Percentiles rank a stretch among this genome's conserved stretches.
phyloP scores from a whole-genome alignment of 331 rosid species.

The Acacia concinna region DNA sequence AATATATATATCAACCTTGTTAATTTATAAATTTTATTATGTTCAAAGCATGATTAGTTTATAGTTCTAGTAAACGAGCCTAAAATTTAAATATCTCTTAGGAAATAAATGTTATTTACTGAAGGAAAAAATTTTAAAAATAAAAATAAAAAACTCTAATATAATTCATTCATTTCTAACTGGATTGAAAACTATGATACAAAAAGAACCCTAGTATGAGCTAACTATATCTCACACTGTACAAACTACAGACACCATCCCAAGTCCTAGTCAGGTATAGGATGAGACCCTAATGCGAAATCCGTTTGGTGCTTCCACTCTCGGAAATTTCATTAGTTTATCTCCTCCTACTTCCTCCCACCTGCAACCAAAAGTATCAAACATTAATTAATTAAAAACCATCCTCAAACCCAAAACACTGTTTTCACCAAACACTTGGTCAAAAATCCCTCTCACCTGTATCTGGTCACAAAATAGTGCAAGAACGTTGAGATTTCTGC shows the following conservation, averaged over 20 bases:
- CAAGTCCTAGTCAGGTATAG: slow-evolving; percentile 44
- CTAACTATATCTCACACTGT: slow-evolving; percentile 42
- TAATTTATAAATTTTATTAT: too few relatives aligned
- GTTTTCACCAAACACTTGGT: background rate
- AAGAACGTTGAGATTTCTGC: slow-evolving; percentile 82
- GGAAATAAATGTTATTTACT: background rate
- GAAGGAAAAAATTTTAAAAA: background rate
- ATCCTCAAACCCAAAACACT: background rate
- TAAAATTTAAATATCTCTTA: background rate
- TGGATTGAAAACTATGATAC: slow-evolving; percentile 54
- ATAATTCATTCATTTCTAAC: slow-evolving; percentile 45
- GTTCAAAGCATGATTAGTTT: background rate
- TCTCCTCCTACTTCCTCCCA: slow-evolving; percentile 99
- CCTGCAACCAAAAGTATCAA: slow-evolving; percentile 45
- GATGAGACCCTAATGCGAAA: slow-evolving; percentile 78
- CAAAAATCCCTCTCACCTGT: slow-evolving; percentile 60
- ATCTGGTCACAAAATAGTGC: slow-evolving; percentile 89
- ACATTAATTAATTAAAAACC: background rate
- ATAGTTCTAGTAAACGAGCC: background rate
- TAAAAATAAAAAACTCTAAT: slow-evolving; percentile 28
- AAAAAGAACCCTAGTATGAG: slow-evolving; percentile 18
- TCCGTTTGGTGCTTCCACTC: slow-evolving; percentile 97
- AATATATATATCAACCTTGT: too few relatives aligned
- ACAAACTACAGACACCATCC: slow-evolving; percentile 52
- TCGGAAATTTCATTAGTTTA: slow-evolving; percentile 85